A percentile compares a stretch with the other conserved stretches of the same genome.
Evolutionary conservation across 768 basidiomycete genomes (phyloP).

Genomic region (Candolleomyces efflorescens): DNA sequence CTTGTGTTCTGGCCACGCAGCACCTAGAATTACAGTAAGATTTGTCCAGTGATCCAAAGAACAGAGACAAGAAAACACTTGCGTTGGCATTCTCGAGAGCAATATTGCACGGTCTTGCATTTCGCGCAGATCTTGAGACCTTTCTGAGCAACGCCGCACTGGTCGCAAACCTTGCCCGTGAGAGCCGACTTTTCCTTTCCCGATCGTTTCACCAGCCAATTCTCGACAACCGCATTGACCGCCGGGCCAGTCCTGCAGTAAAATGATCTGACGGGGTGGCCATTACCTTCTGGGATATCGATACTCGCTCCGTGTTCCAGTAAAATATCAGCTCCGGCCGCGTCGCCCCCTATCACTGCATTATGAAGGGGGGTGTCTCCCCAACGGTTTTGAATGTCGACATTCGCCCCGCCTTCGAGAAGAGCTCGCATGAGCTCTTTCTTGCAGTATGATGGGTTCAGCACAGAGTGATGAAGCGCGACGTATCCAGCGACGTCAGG

Average conservation of each 20-base stretch:
- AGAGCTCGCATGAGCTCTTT: constrained; percentile 33
- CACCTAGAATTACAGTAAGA: constrained; percentile 24
- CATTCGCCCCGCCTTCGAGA: constrained; percentile 43
- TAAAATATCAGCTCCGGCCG: constrained; percentile 35
- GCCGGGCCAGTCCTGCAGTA: constrained; percentile 35
- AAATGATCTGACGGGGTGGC: constrained; percentile 24
- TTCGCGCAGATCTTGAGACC: constrained; percentile 37
- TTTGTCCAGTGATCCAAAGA: not conserved
- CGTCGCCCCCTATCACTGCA: constrained; percentile 26
- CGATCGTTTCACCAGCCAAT: constrained; percentile 43
- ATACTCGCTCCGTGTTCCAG: constrained; percentile 48
- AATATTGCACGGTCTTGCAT: constrained; percentile 47
- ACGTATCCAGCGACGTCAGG: constrained; percentile 46
- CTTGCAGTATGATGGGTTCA: constrained; percentile 17
- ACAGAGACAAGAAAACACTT: constrained; percentile 14
- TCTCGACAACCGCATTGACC: constrained; percentile 38
- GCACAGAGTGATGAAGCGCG: constrained; percentile 44
- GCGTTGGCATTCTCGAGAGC: constrained; percentile 54
- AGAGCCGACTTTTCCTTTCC: constrained; percentile 37
- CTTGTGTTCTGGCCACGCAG: constrained; percentile 48
- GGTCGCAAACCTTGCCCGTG: constrained; percentile 43
- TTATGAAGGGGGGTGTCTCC: constrained; percentile 39
- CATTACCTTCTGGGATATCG: constrained; percentile 35
- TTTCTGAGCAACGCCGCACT: constrained; percentile 22
- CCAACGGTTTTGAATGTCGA: constrained; percentile 45